Evolutionary conservation across 129 eudicot species (phyloP), one percentile per base, ranked within the genome.

Genomic region (Saposhnikovia divaricata): DNA sequence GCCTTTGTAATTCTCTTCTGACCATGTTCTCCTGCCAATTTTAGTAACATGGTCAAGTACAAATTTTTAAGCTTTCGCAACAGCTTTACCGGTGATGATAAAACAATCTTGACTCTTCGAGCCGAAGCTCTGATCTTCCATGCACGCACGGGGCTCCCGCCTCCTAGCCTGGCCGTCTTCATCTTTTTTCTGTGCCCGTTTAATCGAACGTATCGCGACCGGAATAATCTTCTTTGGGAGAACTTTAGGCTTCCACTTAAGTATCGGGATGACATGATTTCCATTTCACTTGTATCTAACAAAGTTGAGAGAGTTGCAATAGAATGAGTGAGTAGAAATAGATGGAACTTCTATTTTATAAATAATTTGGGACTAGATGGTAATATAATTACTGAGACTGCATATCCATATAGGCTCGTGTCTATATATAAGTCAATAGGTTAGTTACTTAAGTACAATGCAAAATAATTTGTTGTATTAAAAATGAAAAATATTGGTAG

Each of bases 61-160:
- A 87, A 85, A 55, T 87, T 89, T 87, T 87, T 91, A 5, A 91
- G 48, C 75, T 83, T 86, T n/a, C 83, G 68, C 90, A 84, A 88
- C 16, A 91, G 50, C 80, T 77, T 82, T 19, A 86, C 27, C 0
- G 93, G 97, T 37, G 93, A 89, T 3, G 42, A 63, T 12, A 66
- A 37, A 46, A 66, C 81, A 31, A 68, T 81, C 74, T 82, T 83
- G 57, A 86, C 61, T 50, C 86, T 83, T 69, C 80, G 85, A 48
- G 79, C 85, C 1, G 80, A 40, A 4, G 78, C 57, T 82, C 88
- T 89, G 72, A 89, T 73, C 79, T 85, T 86, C 97, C 93, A 87
- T 40, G 80, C 76, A 63, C 88, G 83, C 19, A 34, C 65, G 9
- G 81, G 50, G 38, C 66, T 78, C 0, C 84, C 82, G 0, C 84